Evolutionary conservation across 805 yeast genomes (phyloP).

Genomic region (Yarrowia sp.): DNA sequence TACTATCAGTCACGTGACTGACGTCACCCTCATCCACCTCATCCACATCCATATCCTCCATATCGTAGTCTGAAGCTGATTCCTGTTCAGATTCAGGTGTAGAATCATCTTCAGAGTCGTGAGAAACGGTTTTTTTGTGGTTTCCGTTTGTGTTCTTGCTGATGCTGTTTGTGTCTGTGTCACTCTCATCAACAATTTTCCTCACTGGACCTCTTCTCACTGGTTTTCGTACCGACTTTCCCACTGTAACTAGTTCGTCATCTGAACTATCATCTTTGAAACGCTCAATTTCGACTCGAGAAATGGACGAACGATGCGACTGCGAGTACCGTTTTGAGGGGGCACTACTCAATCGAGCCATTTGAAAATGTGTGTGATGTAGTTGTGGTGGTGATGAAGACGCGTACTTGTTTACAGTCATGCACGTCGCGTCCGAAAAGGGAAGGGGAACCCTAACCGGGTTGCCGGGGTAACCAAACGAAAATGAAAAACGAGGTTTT

Average conservation of each 20-base stretch:
- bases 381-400: background rate
- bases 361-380: background rate
- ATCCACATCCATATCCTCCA: background rate
- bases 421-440: background rate
- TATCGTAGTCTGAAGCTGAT: background rate
- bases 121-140: background rate
- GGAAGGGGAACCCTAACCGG: background rate
- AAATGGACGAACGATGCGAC: constrained; percentile 2
- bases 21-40: background rate
- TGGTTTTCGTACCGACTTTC: background rate
- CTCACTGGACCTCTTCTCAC: background rate
- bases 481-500: too few relatives aligned
- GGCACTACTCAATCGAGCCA: constrained; percentile 26
- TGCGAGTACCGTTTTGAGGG: constrained; percentile 19
- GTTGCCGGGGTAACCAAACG: constrained; percentile 6
- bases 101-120: background rate
- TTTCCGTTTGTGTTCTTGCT: background rate
- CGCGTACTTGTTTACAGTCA: constrained; percentile 7
- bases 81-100: background rate
- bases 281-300: constrained; percentile 7
- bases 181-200: constrained; percentile 1
- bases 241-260: background rate
- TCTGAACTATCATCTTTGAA: background rate
- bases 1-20: background rate
- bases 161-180: background rate